phyloP scores from a whole-genome alignment of 768 basidiomycete species.

The Tulasnella sp. region DNA sequence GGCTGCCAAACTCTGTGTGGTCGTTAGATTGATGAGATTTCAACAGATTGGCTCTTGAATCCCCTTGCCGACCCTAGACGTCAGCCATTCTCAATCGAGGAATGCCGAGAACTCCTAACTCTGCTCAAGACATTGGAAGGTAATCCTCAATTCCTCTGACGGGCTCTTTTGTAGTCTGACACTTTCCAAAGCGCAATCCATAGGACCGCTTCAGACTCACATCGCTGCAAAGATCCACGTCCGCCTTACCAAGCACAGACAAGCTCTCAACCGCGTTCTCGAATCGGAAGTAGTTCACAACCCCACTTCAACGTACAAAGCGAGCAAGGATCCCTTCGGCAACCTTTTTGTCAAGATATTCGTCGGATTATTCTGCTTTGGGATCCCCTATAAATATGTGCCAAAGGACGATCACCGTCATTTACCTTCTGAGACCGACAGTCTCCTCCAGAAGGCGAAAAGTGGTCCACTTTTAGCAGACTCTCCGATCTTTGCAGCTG shows the following conservation, averaged over 20 bases:
- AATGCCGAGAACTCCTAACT: conserved; percentile 68
- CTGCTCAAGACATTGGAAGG: conserved; percentile 49
- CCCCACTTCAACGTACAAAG: conserved; percentile 20
- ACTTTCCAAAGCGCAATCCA: neutral
- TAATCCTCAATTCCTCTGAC: conserved; percentile 20
- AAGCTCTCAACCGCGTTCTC: conserved; percentile 7
- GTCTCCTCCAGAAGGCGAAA: neutral
- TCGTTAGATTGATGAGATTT: neutral
- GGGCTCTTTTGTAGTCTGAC: neutral
- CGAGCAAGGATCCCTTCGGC: conserved; percentile 41
- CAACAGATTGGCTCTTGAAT: conserved; percentile 32
- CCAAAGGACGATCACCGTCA: neutral
- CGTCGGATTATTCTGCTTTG: conserved; percentile 62
- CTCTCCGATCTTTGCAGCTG: conserved; percentile 21
- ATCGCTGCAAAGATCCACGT: conserved; percentile 65
- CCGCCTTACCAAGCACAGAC: conserved; percentile 41
- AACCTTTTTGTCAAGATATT: conserved; percentile 56
- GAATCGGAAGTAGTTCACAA: neutral
- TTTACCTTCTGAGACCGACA: neutral
- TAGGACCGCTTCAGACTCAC: conserved; percentile 47
- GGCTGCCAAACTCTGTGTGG: neutral
- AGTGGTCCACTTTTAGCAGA: neutral
- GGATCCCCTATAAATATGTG: conserved; percentile 70
- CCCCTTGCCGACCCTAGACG: conserved; percentile 67
- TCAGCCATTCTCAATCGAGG: conserved; percentile 66